Base-by-base conservation (phyloP, 495 filamentous ascomycete genomes). In the Penicillium malachiteum region DNA sequence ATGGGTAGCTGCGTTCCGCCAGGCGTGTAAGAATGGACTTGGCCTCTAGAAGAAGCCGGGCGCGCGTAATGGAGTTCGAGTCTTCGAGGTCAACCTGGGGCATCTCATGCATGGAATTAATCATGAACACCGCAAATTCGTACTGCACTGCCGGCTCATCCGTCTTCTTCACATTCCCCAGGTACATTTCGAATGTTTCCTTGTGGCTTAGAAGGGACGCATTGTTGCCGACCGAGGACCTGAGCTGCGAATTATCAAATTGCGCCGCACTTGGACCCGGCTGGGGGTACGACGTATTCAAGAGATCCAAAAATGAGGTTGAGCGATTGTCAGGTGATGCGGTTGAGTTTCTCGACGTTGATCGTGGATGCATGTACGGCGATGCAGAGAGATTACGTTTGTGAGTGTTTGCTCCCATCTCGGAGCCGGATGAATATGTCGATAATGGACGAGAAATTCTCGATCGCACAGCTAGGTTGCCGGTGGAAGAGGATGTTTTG, bases 171-270 rank as follows among this genome's bases (percentile, higher is more conserved):
- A 96, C 89, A 66, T 96, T 97, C 39, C 86, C 85, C 31, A 95
- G 81, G 65, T 99, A 99, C 93, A 97, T 96, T 55, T 97, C 92
- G 52, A 99, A 80, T 1, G 94, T 97, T 66, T 96, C 87, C 63
- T 89, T 87, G 34, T 90, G 87, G 65, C 91, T 92, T 26, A 99
- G 79, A 9, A 97, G 77, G 2, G 91, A 95, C 14, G 92, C 92
- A 67, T 94, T 92, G 57, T 82, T 86, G 16, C 94, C 94, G 13
- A 97, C 86, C n/a, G 80, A 81, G 42, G 80, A 81, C 50, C 86
- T 84, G 18, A 99, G 75, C 48, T 87, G 78, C 3, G 87, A 81
- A 61, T 96, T 94, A 66, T 95, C 88, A 51, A 83, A 79, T 58
- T 85, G 83, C n/a, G 82, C 66, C 0, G 87, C 83, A 2, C 86